These are phyloP conservation scores for Fusarium staphyleae DNA, from an alignment of 2,329 filamentous ascomycete genomes.

Conservation along the genomic window DNA sequence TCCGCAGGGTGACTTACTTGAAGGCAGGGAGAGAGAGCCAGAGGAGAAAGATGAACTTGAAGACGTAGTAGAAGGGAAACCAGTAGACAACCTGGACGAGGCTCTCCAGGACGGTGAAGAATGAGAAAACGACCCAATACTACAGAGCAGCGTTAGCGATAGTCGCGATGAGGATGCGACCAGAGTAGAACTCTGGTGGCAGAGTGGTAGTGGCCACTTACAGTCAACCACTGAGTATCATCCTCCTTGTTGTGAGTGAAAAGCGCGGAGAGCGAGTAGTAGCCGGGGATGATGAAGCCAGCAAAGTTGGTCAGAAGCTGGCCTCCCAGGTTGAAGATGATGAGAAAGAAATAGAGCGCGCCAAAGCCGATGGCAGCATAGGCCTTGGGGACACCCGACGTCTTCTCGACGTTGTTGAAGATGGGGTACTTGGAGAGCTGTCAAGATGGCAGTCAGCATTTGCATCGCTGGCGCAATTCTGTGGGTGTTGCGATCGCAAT, in stretches of 20 bases:
- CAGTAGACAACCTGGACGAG: constrained; percentile 86
- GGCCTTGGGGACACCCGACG: constrained; percentile 82
- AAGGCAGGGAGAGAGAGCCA: constrained; percentile 98
- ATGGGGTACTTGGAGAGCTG: constrained; percentile 86
- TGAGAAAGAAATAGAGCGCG: constrained; percentile 86
- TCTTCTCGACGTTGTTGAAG: constrained; percentile 86
- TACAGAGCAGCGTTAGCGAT: constrained; percentile 52
- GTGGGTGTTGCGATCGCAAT: constrained; percentile 19
- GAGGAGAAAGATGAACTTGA: constrained; percentile 97
- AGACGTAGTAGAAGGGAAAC: constrained; percentile 99
- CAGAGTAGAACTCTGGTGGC: constrained; percentile 5
- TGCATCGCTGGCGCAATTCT: constrained; percentile 21
- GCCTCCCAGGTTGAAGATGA: constrained; percentile 90
- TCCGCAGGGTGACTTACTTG: constrained; percentile 66
- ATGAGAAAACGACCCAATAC: constrained; percentile 90
- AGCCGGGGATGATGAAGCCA: constrained; percentile 81
- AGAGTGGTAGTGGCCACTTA: constrained; percentile 51
- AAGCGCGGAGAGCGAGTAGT: constrained; percentile 82
- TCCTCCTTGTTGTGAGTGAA: constrained; percentile 76
- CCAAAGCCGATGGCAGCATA: constrained; percentile 80
- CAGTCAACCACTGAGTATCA: constrained; percentile 82
- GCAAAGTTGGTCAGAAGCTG: constrained; percentile 88
- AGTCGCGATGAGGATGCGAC: constrained; percentile 1
- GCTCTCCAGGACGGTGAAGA: constrained; percentile 84
- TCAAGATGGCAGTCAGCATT: constrained; percentile 39